phyloP scores from a whole-genome alignment of 2,329 filamentous ascomycete genomes.

The Neofusicoccum ribis region DNA sequence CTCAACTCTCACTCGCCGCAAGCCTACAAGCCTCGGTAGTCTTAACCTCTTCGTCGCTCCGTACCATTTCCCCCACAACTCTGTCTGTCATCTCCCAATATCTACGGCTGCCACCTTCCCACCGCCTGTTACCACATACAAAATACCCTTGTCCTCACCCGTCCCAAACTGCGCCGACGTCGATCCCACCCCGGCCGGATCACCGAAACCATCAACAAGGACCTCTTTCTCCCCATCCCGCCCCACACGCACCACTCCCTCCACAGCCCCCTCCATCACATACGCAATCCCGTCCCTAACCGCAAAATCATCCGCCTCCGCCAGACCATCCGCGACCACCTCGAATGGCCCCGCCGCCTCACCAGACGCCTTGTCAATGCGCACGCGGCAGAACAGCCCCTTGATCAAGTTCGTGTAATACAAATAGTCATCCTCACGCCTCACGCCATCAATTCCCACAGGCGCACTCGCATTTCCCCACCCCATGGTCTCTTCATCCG shows the following conservation, averaged over 20 bases:
- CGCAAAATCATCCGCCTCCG: neutral
- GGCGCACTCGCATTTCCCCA: conserved; percentile 17
- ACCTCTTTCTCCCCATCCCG: neutral
- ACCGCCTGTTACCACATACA: neutral
- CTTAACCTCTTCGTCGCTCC: too few species aligned
- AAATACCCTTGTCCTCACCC: neutral
- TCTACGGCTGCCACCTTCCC: neutral
- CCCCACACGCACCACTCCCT: neutral
- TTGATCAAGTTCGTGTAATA: conserved; percentile 28
- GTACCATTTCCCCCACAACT: too few species aligned
- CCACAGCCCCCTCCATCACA: neutral
- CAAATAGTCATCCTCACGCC: conserved; percentile 10
- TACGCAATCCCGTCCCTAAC: neutral
- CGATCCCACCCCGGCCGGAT: neutral
- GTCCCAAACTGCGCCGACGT: neutral
- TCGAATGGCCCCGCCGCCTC: neutral
- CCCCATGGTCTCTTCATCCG: conserved; percentile 20
- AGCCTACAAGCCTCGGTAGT: too few species aligned
- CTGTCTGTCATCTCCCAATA: too few species aligned
- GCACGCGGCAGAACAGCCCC: conserved; percentile 21
- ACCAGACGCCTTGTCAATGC: conserved; percentile 19
- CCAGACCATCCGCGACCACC: neutral
- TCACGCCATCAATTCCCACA: conserved; percentile 30
- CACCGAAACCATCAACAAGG: neutral
- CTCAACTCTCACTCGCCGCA: too few species aligned